phyloP scores from a whole-genome alignment of 176 grass and related monocot genomes.

The Guadua angustifolia region DNA sequence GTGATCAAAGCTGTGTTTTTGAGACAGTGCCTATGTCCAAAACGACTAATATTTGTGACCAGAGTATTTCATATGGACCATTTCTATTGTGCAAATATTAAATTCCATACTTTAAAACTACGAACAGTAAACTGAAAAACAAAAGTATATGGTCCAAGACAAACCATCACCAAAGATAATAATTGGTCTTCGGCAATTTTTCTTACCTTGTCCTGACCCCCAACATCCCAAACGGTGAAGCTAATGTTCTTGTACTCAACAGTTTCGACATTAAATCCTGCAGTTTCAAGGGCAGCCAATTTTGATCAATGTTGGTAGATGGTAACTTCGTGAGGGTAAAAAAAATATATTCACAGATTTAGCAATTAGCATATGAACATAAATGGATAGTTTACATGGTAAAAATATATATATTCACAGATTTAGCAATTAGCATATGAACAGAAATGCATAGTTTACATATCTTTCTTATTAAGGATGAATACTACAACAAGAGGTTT shows the following conservation, averaged over 20 bases:
- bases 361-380: neutral
- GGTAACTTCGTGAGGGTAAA: neutral
- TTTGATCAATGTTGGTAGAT: neutral
- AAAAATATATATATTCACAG: neutral
- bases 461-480: neutral
- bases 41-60: no score
- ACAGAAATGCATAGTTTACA: neutral
- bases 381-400: no score
- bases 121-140: neutral
- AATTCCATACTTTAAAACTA: neutral
- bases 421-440: neutral
- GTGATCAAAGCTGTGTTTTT: no score
- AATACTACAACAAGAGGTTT: neutral
- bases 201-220: conserved; percentile 65
- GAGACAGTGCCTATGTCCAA: no score
- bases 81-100: neutral
- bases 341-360: neutral
- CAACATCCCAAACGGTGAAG: conserved; percentile 70
- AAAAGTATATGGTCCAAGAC: neutral
- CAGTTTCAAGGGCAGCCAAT: neutral
- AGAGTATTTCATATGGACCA: no score
- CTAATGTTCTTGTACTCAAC: conserved; percentile 76
- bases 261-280: conserved; percentile 73
- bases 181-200: neutral
- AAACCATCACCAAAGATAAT: neutral